Percentiles rank a stretch among this genome's conserved stretches.
phyloP scores from a whole-genome alignment of 805 yeast genomes.

The Isabelozyma pseudorhagii region DNA sequence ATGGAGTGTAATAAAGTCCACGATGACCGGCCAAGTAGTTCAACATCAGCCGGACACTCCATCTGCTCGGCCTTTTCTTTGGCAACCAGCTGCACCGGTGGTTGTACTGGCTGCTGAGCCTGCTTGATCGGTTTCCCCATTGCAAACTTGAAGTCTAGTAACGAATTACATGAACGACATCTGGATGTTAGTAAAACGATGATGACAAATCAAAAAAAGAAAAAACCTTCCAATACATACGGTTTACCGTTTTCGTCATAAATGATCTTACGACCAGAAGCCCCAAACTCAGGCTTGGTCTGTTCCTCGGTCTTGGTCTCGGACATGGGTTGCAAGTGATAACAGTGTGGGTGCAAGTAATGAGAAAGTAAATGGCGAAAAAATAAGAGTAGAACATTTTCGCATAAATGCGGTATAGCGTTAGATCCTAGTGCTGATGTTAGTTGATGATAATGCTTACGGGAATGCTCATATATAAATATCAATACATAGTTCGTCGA shows the following conservation, averaged over 20 bases:
- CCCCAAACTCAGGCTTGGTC: conserved; percentile 45
- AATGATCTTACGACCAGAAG: conserved; percentile 64
- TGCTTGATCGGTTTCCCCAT: conserved; percentile 9
- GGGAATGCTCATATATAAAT: too few relatives aligned
- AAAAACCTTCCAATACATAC: conserved; percentile 44
- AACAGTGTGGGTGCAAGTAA: too few relatives aligned
- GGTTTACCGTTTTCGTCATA: conserved; percentile 93
- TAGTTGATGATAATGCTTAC: too few relatives aligned
- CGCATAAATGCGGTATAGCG: too few relatives aligned
- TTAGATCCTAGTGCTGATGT: too few relatives aligned
- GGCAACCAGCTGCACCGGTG: not conserved
- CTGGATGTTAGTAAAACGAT: conserved; percentile 24
- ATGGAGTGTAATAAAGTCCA: conserved; percentile 92
- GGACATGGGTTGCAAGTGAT: not conserved
- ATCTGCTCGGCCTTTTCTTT: not conserved
- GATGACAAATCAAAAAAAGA: not conserved
- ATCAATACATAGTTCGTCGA: too few relatives aligned
- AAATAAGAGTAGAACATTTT: too few relatives aligned
- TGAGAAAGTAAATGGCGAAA: too few relatives aligned
- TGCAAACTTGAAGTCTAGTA: conserved; percentile 75
- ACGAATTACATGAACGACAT: conserved; percentile 85
- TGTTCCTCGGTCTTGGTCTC: not conserved
- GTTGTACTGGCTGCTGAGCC: not conserved
- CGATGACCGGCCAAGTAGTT: conserved; percentile 73
- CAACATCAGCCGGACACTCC: conserved; percentile 86